Conservation (phyloP, 2,329 filamentous ascomycete species). For the Aspergillus phoenicis region DNA sequence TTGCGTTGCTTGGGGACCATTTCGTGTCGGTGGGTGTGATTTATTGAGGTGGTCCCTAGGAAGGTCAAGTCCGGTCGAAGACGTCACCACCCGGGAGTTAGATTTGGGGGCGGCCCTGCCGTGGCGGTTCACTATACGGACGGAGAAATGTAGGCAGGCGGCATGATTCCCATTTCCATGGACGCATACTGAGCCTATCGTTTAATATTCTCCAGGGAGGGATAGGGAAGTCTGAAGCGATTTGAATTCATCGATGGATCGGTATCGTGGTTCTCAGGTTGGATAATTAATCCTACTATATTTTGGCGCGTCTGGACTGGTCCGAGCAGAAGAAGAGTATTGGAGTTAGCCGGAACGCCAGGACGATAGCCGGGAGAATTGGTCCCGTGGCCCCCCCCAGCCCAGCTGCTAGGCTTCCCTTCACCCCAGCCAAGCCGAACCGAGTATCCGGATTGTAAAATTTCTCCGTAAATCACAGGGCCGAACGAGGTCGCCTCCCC, state of each 20-base stretch:
- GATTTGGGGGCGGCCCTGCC: neutral
- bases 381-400: constrained; percentile 15
- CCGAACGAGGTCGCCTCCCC: constrained; percentile 8
- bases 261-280: neutral
- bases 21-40: neutral
- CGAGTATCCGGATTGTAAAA: constrained; percentile 19
- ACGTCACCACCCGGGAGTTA: constrained; percentile 18
- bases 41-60: neutral
- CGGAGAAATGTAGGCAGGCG: neutral
- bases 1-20: neutral
- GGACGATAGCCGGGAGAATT: constrained; percentile 16
- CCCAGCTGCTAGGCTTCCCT: neutral
- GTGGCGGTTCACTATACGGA: neutral
- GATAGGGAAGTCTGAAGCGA: neutral
- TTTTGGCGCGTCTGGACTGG: neutral
- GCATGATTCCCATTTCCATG: neutral
- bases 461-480: constrained; percentile 28
- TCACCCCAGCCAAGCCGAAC: constrained; percentile 19
- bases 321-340: neutral
- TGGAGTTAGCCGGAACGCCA: neutral
- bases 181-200: too few relatives aligned
- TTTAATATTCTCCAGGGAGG: neutral
- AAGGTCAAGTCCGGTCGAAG: constrained; percentile 15
- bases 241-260: constrained; percentile 3
- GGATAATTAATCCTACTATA: constrained; percentile 4